Base-by-base conservation (phyloP, 1,139 yeast species). In the Suhomyces guaymorum region DNA sequence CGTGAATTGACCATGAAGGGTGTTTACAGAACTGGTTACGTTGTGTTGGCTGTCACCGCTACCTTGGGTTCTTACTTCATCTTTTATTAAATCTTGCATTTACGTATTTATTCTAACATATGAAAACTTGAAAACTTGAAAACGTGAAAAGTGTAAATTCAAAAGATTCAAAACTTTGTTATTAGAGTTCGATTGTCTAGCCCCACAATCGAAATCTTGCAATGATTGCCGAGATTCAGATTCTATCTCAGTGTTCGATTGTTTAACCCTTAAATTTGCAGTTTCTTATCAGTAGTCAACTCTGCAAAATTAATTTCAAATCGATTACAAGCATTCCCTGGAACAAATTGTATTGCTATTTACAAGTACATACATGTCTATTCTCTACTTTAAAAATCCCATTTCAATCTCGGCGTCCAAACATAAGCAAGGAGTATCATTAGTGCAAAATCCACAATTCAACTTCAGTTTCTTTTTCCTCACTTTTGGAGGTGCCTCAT, bases 21-120 rank as follows among this genome's bases (percentile, higher is more conserved):
- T 50, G 97, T 94, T 43, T 85, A 85, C 77, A 78, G 85, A 67
- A 89, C 97, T 30, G 97, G 97, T 46, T 88, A 88, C 63, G 68
- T 77, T 34, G 96, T 89, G 18, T 61, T 89, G 45, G 97, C 81
- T 23, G 68, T 78, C 49, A 70, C 95, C 32, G 84, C 82, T 18
- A 51, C 83, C 35, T 55, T 80, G 19, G 88, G 95, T 33, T 53
- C 87, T 20, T 75, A 66, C 59, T 67, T 78, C 46, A 57, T 76
- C 37, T 72, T 70, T 60, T 66, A 64, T 38, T 66, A 55, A 43
- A 17, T 29, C 25, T 10, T 33, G 38, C 38, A 33, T 30, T 22
- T 20, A 30, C 24, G 20, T 39, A 31, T 35, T 31, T 29, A 30
- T 30, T 23, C 25, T 32, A 28, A 22, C 28, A 16, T 30, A 26